Evolutionary conservation across 768 basidiomycete genomes (phyloP), one percentile per base, ranked within the genome.

Genomic region (Leucocoprinus sp.): DNA sequence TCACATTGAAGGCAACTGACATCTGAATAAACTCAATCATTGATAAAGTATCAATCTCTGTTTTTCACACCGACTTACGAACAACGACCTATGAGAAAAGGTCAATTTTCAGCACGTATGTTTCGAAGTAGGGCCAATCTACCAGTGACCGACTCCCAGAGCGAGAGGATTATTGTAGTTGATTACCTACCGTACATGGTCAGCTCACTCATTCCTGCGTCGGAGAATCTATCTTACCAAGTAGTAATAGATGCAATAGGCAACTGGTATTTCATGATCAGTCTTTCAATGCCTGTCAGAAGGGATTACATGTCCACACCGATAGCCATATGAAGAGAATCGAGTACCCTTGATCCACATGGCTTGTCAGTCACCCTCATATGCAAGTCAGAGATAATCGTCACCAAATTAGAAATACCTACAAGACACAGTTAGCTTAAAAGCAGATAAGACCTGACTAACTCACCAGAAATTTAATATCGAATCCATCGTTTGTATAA

Each of bases 191-290:
- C 21, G 7, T n/a, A n/a, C n/a, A 36, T 15, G 19, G 17, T 18
- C 15, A 31, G 26, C 67, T 22, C 18, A 31, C 28, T 12, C 15
- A 23, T 23, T 23, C 17, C n/a, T 18, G 5, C 2, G 1, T 14
- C 24, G 15, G 21, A 40, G 17, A 3, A 14, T 2, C 12, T 14
- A 39, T 51, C 62, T 19, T 38, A 64, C 65, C 29, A 70, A 56
- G 50, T 72, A 70, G 50, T 63, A 56, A 50, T 72, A 70, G 43
- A 70, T 62, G 44, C 58, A 54, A 36, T 57, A 43, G 3, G 60
- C 55, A 22, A 63, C 64, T 67, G 43, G 23, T 19, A 27, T 37
- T 29, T 8, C 15, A 14, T 6, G 18, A 14, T 36, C 26, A 42
- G 35, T 15, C n/a, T 27, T 35, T 42, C 6, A 24, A 18, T 8